Conservation (phyloP, 257 asterid species). For the Solanum stenotomum region DNA sequence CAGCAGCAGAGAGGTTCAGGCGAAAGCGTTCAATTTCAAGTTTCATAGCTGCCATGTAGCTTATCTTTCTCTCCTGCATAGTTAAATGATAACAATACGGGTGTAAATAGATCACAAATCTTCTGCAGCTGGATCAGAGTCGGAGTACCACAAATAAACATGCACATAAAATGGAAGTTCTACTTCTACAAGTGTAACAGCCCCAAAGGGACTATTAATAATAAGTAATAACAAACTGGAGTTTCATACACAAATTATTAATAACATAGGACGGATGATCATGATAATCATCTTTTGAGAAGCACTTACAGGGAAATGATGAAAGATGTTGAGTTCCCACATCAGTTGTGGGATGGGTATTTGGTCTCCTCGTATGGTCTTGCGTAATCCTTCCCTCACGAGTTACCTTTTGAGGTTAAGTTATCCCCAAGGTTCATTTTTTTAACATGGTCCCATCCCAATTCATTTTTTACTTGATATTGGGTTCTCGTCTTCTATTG, state of each 20-base stretch:
- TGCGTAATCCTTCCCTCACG: background rate
- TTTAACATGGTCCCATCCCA: background rate
- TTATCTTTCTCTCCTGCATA: conserved; percentile 63
- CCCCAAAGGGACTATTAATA: background rate
- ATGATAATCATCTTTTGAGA: background rate
- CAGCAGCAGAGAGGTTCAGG: conserved; percentile 87
- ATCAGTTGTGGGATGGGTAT: background rate
- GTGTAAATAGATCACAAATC: background rate
- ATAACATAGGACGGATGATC: background rate
- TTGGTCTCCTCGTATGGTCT: background rate
- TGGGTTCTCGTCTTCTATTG: background rate
- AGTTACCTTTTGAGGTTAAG: background rate
- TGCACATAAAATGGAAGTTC: background rate
- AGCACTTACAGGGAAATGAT: background rate
- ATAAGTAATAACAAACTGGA: background rate
- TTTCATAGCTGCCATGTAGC: conserved; percentile 74
- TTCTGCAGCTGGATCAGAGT: background rate
- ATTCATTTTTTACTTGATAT: background rate
- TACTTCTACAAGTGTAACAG: background rate
- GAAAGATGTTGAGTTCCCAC: background rate
- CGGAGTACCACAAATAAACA: background rate
- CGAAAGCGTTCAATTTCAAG: conserved; percentile 86
- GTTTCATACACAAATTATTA: background rate
- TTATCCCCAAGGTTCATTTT: background rate
- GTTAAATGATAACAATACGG: background rate